A percentile compares a stretch with the other conserved stretches of the same genome.
These are phyloP conservation scores for Kodamaea fukazawae DNA, from an alignment of 805 yeast genomes.

Conservation along the genomic window DNA sequence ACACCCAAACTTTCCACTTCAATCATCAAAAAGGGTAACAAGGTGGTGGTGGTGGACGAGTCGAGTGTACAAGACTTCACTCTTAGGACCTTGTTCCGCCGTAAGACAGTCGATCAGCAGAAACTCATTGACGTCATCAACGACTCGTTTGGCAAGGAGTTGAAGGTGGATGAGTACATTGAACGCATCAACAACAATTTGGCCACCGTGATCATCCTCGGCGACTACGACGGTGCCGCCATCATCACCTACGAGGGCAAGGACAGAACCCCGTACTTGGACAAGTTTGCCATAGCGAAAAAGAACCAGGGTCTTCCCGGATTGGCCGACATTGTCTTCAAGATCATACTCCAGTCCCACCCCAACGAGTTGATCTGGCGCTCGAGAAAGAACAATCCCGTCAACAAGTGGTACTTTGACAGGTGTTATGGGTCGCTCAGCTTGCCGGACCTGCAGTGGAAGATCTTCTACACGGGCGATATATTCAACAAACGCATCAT, in stretches of 20 bases:
- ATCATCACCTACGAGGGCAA: conserved; percentile 76
- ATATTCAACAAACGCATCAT: conserved; percentile 36
- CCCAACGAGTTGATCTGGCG: conserved; percentile 85
- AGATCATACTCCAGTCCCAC: conserved; percentile 65
- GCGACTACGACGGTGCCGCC: conserved; percentile 95
- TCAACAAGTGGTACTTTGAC: conserved; percentile 97
- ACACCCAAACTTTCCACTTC: conserved; percentile 71
- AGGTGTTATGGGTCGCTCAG: conserved; percentile 69
- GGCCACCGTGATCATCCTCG: conserved; percentile 80
- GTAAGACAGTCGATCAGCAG: conserved; percentile 47
- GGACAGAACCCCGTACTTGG: conserved; percentile 67
- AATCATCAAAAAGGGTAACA: conserved; percentile 72
- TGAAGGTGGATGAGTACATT: conserved; percentile 68
- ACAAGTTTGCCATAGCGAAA: conserved; percentile 88
- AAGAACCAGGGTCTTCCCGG: conserved; percentile 88
- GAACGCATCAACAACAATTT: conserved; percentile 60
- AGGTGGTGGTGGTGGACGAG: conserved; percentile 44
- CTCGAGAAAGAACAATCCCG: conserved; percentile 81
- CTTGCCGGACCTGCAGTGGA: conserved; percentile 36
- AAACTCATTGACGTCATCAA: conserved; percentile 64
- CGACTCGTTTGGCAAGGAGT: conserved; percentile 68
- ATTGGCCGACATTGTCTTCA: conserved; percentile 89
- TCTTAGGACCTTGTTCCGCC: conserved; percentile 35
- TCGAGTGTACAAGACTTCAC: conserved; percentile 35
- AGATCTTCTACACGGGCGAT: conserved; percentile 41